phyloP scores from a whole-genome alignment of 306 rosid species.

The Castanopsis chinensis region DNA sequence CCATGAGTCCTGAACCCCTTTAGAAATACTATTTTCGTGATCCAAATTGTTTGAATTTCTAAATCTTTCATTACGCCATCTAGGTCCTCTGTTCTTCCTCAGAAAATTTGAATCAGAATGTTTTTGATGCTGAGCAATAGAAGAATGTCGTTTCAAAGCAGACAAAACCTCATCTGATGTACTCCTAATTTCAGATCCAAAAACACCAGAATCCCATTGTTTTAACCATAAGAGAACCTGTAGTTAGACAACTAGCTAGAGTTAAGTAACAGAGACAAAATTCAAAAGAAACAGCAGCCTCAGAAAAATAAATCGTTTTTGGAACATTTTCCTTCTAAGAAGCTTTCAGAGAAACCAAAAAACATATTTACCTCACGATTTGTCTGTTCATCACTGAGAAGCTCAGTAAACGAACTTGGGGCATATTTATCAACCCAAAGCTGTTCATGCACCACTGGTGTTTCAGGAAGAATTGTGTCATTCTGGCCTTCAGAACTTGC shows the following conservation, averaged over 20 bases:
- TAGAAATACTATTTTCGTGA: conserved; percentile 30
- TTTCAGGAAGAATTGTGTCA: conserved; percentile 51
- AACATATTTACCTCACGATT: conserved; percentile 75
- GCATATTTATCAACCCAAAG: conserved; percentile 99
- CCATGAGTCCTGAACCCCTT: conserved; percentile 46
- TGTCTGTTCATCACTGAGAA: conserved; percentile 95
- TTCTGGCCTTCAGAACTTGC: conserved; percentile 57
- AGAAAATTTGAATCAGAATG: conserved; percentile 45
- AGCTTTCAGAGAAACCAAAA: conserved; percentile 6
- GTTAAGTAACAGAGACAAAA: conserved; percentile 19
- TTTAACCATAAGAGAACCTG: conserved; percentile 95
- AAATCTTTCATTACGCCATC: conserved; percentile 49
- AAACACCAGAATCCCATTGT: conserved; percentile 90
- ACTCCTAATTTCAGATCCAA: conserved; percentile 82
- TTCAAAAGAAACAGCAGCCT: conserved; percentile 4
- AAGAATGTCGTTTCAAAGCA: conserved; percentile 83
- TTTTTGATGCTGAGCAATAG: conserved; percentile 62
- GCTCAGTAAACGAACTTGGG: conserved; percentile 85
- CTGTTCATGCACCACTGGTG: conserved; percentile 46
- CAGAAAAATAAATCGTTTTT: conserved; percentile 5
- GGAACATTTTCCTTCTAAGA: conserved; percentile 2
- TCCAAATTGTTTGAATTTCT: conserved; percentile 37
- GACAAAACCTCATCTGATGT: conserved; percentile 84
- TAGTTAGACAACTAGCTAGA: conserved; percentile 10
- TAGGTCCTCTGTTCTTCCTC: conserved; percentile 45